Evolutionary conservation across 2,329 filamentous ascomycete species (phyloP).

Genomic region (Aspergillus glaucus): DNA sequence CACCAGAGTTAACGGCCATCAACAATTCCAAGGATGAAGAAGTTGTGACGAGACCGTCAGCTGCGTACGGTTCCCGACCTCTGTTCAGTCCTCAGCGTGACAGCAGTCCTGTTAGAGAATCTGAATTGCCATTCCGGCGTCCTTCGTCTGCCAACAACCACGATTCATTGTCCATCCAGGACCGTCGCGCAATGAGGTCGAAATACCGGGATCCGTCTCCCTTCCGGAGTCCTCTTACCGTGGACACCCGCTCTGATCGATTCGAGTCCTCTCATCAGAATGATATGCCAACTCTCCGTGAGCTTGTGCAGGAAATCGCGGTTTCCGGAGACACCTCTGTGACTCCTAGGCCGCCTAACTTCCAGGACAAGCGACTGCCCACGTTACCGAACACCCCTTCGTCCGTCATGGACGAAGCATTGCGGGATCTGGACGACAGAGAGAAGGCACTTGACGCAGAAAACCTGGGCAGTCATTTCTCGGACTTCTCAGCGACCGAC

Average conservation of each 20-base stretch:
- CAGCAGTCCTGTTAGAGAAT: background rate
- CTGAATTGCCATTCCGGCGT: slow-evolving; percentile 7
- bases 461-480: slow-evolving; percentile 37
- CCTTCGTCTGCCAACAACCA: slow-evolving; percentile 8
- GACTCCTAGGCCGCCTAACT: slow-evolving; percentile 22
- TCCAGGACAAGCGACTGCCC: slow-evolving; percentile 36
- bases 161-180: slow-evolving; percentile 27
- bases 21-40: slow-evolving; percentile 6
- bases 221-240: slow-evolving; percentile 21
- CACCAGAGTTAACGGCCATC: slow-evolving; percentile 8
- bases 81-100: background rate
- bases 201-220: slow-evolving; percentile 19
- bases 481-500: slow-evolving; percentile 31
- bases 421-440: slow-evolving; percentile 28
- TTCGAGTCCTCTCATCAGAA: background rate
- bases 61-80: background rate
- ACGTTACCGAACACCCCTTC: slow-evolving; percentile 43
- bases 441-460: slow-evolving; percentile 28
- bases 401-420: slow-evolving; percentile 38
- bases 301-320: slow-evolving; percentile 11
- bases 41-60: background rate
- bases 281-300: background rate
- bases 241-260: slow-evolving; percentile 15
- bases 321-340: slow-evolving; percentile 12
- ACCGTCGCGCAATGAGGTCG: slow-evolving; percentile 31